phyloP scores from a whole-genome alignment of 2,329 filamentous ascomycete genomes.

The Alternaria sp. region DNA sequence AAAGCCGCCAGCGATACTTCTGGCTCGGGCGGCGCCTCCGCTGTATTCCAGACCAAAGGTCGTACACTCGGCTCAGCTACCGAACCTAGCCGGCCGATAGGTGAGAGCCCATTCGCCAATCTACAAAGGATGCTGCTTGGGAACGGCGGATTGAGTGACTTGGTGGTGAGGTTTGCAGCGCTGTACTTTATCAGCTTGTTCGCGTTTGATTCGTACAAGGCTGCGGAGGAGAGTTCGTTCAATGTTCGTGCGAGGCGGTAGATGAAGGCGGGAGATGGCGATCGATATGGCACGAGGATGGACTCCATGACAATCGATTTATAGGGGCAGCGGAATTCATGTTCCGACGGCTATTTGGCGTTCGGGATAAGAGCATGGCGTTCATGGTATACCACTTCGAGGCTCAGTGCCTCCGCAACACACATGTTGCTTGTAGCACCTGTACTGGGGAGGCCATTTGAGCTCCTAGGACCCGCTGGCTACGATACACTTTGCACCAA shows the following conservation, averaged over 20 bases:
- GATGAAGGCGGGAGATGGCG: neutral
- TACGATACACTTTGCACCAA: neutral
- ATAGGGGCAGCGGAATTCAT: neutral
- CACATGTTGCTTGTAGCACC: neutral
- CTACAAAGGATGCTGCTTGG: constrained; percentile 40
- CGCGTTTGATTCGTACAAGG: constrained; percentile 55
- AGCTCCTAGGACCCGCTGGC: neutral
- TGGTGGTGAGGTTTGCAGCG: constrained; percentile 56
- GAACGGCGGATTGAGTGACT: constrained; percentile 51
- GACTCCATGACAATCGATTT: neutral
- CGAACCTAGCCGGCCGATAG: constrained; percentile 37
- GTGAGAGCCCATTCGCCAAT: constrained; percentile 37
- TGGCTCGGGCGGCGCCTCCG: constrained; percentile 46
- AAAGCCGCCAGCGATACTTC: constrained; percentile 54
- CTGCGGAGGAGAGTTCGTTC: constrained; percentile 57
- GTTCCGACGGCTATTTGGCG: neutral
- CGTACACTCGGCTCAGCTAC: constrained; percentile 52
- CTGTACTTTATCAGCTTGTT: constrained; percentile 58
- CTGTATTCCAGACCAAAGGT: constrained; percentile 54
- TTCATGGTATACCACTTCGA: constrained; percentile 15
- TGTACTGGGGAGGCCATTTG: neutral
- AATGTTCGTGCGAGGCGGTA: constrained; percentile 46
- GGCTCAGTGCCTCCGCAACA: neutral
- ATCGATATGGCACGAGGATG: neutral
- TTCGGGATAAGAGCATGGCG: constrained; percentile 13